Evolutionary conservation across 2,329 filamentous ascomycete species (phyloP), one percentile per base, ranked within the genome.

Genomic region (Mycosphaerelloides madeirae): DNA sequence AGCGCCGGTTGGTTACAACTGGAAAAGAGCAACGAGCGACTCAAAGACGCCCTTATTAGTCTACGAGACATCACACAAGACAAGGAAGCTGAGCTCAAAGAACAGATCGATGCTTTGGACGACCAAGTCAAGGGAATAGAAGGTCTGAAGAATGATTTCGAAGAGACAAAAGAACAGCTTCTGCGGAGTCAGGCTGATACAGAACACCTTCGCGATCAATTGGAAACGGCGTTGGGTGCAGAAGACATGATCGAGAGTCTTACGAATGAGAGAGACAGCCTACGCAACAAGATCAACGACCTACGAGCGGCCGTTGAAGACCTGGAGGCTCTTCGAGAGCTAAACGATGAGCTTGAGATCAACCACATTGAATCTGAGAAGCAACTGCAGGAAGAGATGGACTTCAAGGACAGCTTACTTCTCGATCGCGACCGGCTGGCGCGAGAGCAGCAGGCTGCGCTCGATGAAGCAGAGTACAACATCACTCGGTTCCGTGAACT

Each of bases 201-300:
- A 32, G 85, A 93, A 53, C 87, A 97, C 57, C 78, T 98, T 11
- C 83, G 87, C 39, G 85, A 95, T 63, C 93, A 96, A 65, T 78
- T 98, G 2, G 90, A 98, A 58, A 87, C 85, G 38, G 88, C 88
- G 6, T 76, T 93, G 8, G 87, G 87, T 4, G 87, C 88, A 11
- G 93, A 97, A 63, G 86, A 94, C 55, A 91, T 96, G 79, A 89
- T 97, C 49, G 90, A 95, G 65, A 85, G 94, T 52, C 76, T 98
- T 31, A 88, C 86, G 0, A 87, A 93, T 51, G 84, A 88, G 59
- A 96, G 94, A 60, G 83, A 93, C 72, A 78, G 77, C 52, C 83
- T 95, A 62, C 81, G 83, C 29, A 87, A 95, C 64, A 80, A 88
- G 61, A 82, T 96, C 33, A 84, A 88, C 50, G 84, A 95, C 61